A percentile compares a stretch with the other conserved stretches of the same genome.
Conservation (phyloP, 345 rosid genomes). For the Camelina laxa region DNA sequence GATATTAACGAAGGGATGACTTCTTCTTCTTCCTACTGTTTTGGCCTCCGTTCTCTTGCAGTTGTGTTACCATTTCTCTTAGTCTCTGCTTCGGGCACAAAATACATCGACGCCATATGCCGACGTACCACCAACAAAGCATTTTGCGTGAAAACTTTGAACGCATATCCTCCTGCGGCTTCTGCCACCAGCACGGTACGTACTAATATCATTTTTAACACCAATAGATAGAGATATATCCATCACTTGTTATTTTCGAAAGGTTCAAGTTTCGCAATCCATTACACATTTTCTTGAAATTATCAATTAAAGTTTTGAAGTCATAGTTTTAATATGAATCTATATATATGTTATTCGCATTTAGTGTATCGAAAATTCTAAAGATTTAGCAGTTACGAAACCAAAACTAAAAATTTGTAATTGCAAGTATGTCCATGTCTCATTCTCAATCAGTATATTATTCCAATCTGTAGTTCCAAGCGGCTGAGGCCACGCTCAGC, state of each 20-base stretch:
- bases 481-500: neutral
- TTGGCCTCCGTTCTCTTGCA: neutral
- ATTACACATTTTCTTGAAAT: neutral
- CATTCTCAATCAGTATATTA: neutral
- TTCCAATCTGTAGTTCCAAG: constrained; percentile 15
- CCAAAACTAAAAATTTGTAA: neutral
- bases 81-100: neutral
- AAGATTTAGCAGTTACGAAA: neutral
- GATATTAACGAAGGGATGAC: constrained; percentile 10
- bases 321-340: neutral
- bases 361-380: neutral
- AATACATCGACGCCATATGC: constrained; percentile 4
- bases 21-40: neutral
- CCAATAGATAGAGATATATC: neutral
- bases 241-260: neutral
- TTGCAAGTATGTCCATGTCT: neutral
- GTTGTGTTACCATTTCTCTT: neutral
- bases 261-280: too few species aligned
- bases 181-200: constrained; percentile 34
- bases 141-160: constrained; percentile 34
- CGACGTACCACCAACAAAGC: neutral
- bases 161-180: constrained; percentile 1
- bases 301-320: too few species aligned
- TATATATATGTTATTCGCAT: neutral
- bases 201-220: neutral